These are phyloP conservation scores for Rhizophlyctis rosea DNA, from an alignment of 192 early-diverging fungal species.

Conservation along the genomic window DNA sequence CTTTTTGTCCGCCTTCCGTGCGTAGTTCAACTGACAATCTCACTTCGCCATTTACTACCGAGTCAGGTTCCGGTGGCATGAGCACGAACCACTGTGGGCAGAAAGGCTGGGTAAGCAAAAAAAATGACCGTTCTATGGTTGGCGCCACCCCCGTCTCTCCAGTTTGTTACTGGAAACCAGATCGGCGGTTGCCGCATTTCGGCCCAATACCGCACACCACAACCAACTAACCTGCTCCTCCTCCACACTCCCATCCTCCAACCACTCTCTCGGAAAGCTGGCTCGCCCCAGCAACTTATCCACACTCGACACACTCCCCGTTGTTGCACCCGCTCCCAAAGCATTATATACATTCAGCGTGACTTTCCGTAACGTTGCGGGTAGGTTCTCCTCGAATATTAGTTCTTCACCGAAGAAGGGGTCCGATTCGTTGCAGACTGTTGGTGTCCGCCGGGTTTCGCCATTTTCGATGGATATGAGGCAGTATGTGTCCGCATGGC, in stretches of 20 bases:
- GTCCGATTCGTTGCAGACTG: slow-evolving; percentile 11
- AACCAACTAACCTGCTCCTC: slow-evolving; percentile 22
- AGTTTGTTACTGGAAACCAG: slow-evolving; percentile 3
- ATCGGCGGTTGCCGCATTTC: not conserved
- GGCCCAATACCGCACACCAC: not conserved
- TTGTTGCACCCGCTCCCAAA: not conserved
- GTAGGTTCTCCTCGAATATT: slow-evolving; percentile 23
- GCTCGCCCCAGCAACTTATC: slow-evolving; percentile 20
- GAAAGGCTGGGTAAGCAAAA: not conserved
- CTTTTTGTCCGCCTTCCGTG: not conserved
- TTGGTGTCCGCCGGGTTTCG: slow-evolving; percentile 24
- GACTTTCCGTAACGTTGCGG: slow-evolving; percentile 9
- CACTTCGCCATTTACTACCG: slow-evolving; percentile 1
- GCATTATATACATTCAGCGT: slow-evolving; percentile 17
- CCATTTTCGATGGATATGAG: slow-evolving; percentile 15
- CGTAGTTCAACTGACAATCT: no score
- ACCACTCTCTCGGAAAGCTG: slow-evolving; percentile 20
- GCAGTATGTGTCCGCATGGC: slow-evolving; percentile 20
- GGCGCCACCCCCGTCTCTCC: no score
- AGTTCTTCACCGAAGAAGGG: slow-evolving; percentile 28
- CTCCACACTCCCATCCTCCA: slow-evolving; percentile 28
- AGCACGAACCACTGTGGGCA: slow-evolving; percentile 2
- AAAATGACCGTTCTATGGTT: no score
- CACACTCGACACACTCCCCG: not conserved
- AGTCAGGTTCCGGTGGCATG: slow-evolving; percentile 4